Evolutionary conservation across 495 filamentous ascomycete genomes (phyloP), one percentile per base, ranked within the genome.

Genomic region (Penicillium psychrofluorescens): DNA sequence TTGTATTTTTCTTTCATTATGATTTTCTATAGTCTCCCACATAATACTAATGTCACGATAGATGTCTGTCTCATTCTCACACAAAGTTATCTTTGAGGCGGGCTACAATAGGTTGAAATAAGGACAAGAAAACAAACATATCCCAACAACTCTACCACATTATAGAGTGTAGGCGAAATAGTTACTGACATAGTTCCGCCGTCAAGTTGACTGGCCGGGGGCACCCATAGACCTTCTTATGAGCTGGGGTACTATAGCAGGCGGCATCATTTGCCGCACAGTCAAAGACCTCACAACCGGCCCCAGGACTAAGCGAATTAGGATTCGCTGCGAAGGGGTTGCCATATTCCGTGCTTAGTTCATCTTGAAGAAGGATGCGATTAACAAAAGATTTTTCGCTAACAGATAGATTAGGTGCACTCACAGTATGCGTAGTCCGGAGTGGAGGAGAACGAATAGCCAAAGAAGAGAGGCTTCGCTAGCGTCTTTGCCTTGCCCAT

Each of bases 381-480:
- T 55, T 38, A 52, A 38, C 33, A 34, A 40, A 38, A 43, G 4
- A 38, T 45, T 38, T 15, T 32, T 43, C 31, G 31, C 35, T 41
- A 16, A 36, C 6, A 45, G 34, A 40, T 45, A 44, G 12, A 55
- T 46, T 42, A 3, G 29, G 6, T 48, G 32, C 16, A 58, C 58
- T 55, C 33, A 61, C 55, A 61, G 48, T 58, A 61, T 1, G 49
- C 55, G 35, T 61, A 61, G 51, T 61, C 47, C 4, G 58, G 58
- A 41, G 50, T 55, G 10, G 51, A 54, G 4, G 48, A 51, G 47
- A 61, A 56, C 11, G 58, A 61, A 43, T 61, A 61, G 40, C 54
- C 55, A 49, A 61, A 61, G 47, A 61, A 61, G 42, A 58, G 51
- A 47, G 55, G 58, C 7, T 12, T 44, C 33, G 32, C 14, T 13